phyloP scores from a whole-genome alignment of 2,329 filamentous ascomycete genomes.

The Huntiella omanensis region DNA sequence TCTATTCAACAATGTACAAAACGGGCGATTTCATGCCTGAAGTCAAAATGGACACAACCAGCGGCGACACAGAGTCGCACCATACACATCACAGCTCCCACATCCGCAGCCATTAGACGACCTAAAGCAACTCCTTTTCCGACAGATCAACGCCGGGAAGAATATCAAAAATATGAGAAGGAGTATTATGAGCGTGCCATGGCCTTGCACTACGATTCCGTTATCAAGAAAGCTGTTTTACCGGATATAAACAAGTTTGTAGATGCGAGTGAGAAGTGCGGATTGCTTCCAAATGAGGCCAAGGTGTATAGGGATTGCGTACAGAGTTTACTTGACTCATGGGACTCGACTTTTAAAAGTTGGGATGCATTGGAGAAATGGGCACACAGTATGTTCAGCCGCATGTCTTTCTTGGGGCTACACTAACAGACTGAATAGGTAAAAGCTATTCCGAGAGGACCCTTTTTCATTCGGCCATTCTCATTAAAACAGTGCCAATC shows the following conservation, averaged over 20 bases:
- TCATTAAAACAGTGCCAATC: neutral
- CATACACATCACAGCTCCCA: too few relatives aligned
- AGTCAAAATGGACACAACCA: too few relatives aligned
- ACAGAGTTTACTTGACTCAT: constrained; percentile 1
- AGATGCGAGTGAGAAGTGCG: neutral
- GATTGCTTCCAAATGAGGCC: constrained; percentile 2
- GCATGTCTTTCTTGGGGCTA: neutral
- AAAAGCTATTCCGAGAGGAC: neutral
- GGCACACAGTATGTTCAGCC: constrained; percentile 2
- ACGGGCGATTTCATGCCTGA: too few relatives aligned
- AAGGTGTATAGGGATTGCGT: constrained; percentile 7
- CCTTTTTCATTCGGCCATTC: neutral
- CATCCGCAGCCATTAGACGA: too few relatives aligned
- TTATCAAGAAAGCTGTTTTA: neutral
- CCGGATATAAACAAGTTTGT: constrained; percentile 7
- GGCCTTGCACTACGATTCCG: too few relatives aligned
- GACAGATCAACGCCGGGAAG: too few relatives aligned
- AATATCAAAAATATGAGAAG: too few relatives aligned
- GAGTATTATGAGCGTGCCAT: too few relatives aligned
- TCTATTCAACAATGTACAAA: too few relatives aligned
- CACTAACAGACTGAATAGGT: neutral
- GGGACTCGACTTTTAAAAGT: neutral
- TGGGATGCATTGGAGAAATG: constrained; percentile 6
- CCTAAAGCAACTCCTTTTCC: too few relatives aligned
- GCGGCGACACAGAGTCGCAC: too few relatives aligned